Evolutionary conservation across 2,329 filamentous ascomycete species (phyloP), one percentile per base, ranked within the genome.

Genomic region (Pestalotiopsis sp.): DNA sequence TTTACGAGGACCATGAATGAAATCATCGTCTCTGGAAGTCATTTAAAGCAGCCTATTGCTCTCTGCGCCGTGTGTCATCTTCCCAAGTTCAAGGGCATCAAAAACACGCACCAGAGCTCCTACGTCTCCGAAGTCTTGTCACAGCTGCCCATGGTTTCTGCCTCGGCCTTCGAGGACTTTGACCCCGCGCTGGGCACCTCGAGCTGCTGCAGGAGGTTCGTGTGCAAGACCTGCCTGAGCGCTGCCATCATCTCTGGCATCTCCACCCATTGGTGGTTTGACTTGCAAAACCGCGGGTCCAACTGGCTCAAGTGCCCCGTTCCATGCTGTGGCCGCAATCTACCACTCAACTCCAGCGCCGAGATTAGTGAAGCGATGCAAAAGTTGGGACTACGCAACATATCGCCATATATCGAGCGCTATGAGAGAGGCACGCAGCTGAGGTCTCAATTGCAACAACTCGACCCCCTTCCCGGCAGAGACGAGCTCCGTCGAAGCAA

Each of bases 251-350:
- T 69, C 49, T 25, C 62, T 6, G 68, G 66, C 2, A 69, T 71
- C 3, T 20, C 45, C 17, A 66, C 66, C 7, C 66, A 68, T 5
- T 71, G 68, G 63, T 71, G 69, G 69, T 66, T 66, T 14, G 68
- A 71, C 57, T 25, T 69, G 45, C 52, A 39, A 14, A 66, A 57
- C 17, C 39, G 25, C 14, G 64, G 56, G 9, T 25, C 52, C 13
- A 64, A n/a, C 20, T 71, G 69, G 69, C 58, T 71, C 4, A 68
- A 67, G 23, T 71, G 69, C 41, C 69, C 69, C 7, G 66, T 69
- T 4, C 65, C 69, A 13, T 52, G 56, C 12, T 71, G 69, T 39
- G 66, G 58, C 11, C 62, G 63, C 17, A 69, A 45, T 49, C 62
- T 71, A 12, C 68, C 66, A 1, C 65, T 68, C n/a, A 27, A 60